phyloP scores from a whole-genome alignment of 139 green algal species.

The Tetradesmus obliquus region DNA sequence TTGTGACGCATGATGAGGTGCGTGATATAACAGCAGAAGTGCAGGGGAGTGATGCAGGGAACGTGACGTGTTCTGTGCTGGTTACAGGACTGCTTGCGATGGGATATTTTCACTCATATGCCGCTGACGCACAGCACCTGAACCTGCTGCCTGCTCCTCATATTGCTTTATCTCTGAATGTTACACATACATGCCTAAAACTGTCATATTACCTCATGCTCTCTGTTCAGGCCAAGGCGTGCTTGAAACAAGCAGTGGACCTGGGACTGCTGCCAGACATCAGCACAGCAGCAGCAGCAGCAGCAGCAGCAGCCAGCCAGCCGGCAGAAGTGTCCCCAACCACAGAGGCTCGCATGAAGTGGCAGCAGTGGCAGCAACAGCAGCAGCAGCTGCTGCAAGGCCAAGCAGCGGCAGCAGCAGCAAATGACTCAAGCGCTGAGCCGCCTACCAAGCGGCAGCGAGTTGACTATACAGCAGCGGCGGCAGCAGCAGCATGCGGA shows the following conservation, averaged over 20 bases:
- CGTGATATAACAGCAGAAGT: background rate
- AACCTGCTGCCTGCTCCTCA: background rate
- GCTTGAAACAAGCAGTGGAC: background rate
- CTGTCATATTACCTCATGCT: background rate
- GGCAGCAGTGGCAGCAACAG: background rate
- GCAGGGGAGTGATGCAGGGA: too few species aligned
- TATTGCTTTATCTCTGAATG: background rate
- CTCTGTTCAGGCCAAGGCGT: background rate
- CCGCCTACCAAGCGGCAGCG: background rate
- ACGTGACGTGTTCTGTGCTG: background rate
- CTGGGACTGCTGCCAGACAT: background rate
- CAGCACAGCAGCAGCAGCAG: slow-evolving; percentile 11
- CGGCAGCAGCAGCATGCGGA: background rate
- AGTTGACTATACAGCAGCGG: background rate
- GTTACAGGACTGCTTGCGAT: background rate
- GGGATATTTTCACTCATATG: background rate
- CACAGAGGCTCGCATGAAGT: background rate
- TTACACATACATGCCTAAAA: too few species aligned
- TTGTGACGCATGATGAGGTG: background rate
- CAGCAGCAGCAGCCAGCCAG: background rate
- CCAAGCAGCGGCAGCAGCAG: background rate
- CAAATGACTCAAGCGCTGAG: background rate
- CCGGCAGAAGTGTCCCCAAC: background rate
- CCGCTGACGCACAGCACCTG: background rate
- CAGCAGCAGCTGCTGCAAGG: background rate